These are phyloP conservation scores for Diaporthe ilicicola DNA, from an alignment of 2,329 filamentous ascomycete species.

Conservation along the genomic window DNA sequence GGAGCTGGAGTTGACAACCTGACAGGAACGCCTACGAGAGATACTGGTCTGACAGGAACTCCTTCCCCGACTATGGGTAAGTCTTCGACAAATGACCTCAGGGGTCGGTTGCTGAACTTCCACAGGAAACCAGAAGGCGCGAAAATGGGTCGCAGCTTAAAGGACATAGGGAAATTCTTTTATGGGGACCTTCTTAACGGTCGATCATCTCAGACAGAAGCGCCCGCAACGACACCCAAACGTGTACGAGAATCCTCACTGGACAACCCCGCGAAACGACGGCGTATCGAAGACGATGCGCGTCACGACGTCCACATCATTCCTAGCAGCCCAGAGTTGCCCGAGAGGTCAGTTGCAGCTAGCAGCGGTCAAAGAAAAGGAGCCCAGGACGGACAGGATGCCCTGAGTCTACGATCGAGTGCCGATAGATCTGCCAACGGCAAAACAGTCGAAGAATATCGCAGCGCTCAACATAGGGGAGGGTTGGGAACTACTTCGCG, in stretches of 20 bases:
- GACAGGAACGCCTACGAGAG: constrained; percentile 31
- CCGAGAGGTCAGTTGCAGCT: neutral
- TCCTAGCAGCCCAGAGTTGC: constrained; percentile 2
- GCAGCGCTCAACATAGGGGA: neutral
- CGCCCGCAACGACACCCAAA: constrained; percentile 3
- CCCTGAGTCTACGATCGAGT: constrained; percentile 20
- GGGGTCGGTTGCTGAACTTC: constrained; percentile 1
- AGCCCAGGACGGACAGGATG: neutral
- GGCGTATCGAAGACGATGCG: constrained; percentile 5
- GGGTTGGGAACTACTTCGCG: neutral
- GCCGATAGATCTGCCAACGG: constrained; percentile 20
- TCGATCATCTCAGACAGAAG: neutral
- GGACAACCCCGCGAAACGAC: constrained; percentile 23
- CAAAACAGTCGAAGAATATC: constrained; percentile 14
- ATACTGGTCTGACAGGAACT: constrained; percentile 48
- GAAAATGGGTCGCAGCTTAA: constrained; percentile 8
- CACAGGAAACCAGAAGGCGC: constrained; percentile 23
- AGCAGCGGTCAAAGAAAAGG: constrained; percentile 12
- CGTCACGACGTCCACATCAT: neutral
- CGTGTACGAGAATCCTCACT: constrained; percentile 3
- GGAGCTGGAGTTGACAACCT: constrained; percentile 17
- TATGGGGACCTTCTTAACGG: constrained; percentile 11
- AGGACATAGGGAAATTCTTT: neutral
- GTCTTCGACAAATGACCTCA: constrained; percentile 25
- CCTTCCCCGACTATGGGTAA: constrained; percentile 54